Evolutionary conservation across 192 early-diverging fungal genomes (phyloP), one percentile per base, ranked within the genome.

Genomic region (Rhizophagus prolifer): DNA sequence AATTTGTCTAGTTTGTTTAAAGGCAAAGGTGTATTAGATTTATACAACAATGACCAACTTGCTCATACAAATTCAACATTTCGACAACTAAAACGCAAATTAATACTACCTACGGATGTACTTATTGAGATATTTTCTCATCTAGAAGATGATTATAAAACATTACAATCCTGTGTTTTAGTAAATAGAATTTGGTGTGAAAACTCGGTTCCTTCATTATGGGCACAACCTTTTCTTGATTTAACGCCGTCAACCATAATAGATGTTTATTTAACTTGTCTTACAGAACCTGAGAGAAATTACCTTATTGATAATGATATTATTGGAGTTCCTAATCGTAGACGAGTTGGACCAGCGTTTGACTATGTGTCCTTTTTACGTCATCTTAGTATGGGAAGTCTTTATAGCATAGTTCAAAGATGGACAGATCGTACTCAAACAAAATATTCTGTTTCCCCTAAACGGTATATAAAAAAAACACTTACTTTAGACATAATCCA

Each of bases 401-500:
- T 76, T 46, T 76, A 58, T 66, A 76, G 25, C n/a, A 41, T 59
- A 30, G 74, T 76, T 30, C 25, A 62, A 21, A 76, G 65, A 61
- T 76, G 74, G 74, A 58, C 54, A 2, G 70, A 72, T 58, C 46
- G 70, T 14, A 72, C 54, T 16, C 70, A 72, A 58, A 28, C 50
- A 23, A 38, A 25, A 26, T 30, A 30, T 38, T 41, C 65, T 67
- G 19, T n/a, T 7, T 41, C 28, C 12, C 21, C 65, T 7, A 67
- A 67, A n/a, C 65, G 65, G 65, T 67, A 67, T 2, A 13, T 19
- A 16, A n/a, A n/a, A n/a, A n/a, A n/a, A n/a, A n/a, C n/a, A n/a
- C 50, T n/a, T 26, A 16, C 16, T 28, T 63, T 76, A 34, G 41
- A 4, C 59, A 34, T 30, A 44, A 23, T 76, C 74, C 44, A 25